Base-by-base conservation (phyloP, 768 basidiomycete genomes). In the Tremella yokohamensis region DNA sequence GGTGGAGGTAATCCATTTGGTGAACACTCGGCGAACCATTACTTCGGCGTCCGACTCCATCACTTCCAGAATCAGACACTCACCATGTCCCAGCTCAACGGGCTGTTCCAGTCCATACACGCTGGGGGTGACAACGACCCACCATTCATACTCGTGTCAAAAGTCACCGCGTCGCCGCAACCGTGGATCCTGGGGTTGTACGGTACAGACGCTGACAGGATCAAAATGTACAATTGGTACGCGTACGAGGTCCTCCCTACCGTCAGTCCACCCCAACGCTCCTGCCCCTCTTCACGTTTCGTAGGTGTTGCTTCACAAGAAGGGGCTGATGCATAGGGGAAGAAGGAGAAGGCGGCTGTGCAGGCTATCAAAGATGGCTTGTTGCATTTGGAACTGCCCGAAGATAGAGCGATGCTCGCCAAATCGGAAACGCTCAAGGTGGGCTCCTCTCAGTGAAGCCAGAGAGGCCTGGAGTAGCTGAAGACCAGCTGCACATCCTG, bases 31-130 rank as follows among this genome's bases (percentile, higher is more conserved):
- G n/a, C n/a, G n/a, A n/a, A n/a, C n/a, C n/a, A n/a, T n/a, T n/a
- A 34, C 29, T 34, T 34, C 29, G 29, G 29, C 29, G 29, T 34
- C 29, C 6, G 29, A 34, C 29, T 34, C 29, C 29, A 34, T 34
- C 29, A 34, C 29, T 34, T 34, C 29, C 29, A 6, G 29, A 4
- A 34, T 4, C 29, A 34, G 29, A 34, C 29, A 34, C n/a, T n/a
- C n/a, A n/a, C 29, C 29, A 45, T 45, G 42, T n/a, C n/a, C 42
- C n/a, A 45, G 22, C 22, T 45, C 6, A 45, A 45, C n/a, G 42
- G 42, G n/a, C n/a, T 45, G 42, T 18, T 45, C 22, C 42, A 45
- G 42, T 18, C 42, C 22, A 45, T 45, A 45, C 42, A 45, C 22
- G 22, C 42, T 8, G n/a, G n/a, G n/a, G 42, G 15, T 4, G 42